Evolutionary conservation across 2,329 filamentous ascomycete genomes (phyloP), one percentile per base, ranked within the genome.

Genomic region (Massarina eburnea): DNA sequence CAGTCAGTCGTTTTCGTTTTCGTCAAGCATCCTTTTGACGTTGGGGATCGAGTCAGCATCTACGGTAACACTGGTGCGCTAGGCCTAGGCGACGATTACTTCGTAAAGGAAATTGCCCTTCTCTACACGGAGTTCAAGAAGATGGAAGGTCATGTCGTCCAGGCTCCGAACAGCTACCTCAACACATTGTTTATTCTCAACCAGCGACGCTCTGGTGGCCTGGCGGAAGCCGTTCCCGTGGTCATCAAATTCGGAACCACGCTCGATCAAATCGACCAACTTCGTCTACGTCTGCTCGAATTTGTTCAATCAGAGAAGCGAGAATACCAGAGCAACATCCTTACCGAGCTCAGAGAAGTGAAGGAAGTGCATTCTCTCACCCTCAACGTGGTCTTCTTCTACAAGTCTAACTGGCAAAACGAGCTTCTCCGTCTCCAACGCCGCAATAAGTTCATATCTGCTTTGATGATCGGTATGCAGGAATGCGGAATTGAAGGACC

Each of bases 91-190:
- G 92, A 96, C 59, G 92, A 96, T 61, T 97, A 96, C 71, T 96
- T 95, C 55, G 91, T 97, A 43, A 95, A 95, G 43, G 89, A 96
- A 64, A 95, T 97, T 44, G 88, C 90, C 1, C 79, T 97, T 1
- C 79, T 96, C 14, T 97, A 94, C 68, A 97, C 92, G 12, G 92
- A 96, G 64, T 96, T 96, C 76, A 96, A 96, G 79, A 96, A 96
- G 77, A 92, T 96, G 88, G 87, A 96, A 70, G 92, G 92, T 2
- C 91, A 96, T 60, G 86, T 96, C 19, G 92, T 97, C 0, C 92
- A 96, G 70, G 92, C 92, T 1, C 92, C 92, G 9, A 97, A 97
- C 79, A 95, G 88, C 46, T 84, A 96, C 29, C 80, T 97, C 44
- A 97, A 96, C 71, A 90, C 83, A 0, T 79, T 97, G 0, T 96